phyloP scores from a whole-genome alignment of 257 asterid genomes.

The Capsicum chinense region DNA sequence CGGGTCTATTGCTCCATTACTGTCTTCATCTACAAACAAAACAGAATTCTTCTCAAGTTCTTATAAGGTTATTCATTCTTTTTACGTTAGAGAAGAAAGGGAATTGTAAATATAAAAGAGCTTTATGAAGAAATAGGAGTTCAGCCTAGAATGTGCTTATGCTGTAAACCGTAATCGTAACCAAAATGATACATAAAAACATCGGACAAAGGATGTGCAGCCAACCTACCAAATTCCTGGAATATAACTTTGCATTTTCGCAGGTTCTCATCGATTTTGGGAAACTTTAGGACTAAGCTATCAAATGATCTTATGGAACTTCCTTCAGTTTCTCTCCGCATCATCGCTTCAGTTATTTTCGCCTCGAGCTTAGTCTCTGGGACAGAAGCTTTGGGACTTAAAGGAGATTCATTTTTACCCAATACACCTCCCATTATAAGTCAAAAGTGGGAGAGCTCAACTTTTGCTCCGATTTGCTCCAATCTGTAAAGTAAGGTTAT shows the following conservation, averaged over 20 bases:
- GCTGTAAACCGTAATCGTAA: not conserved
- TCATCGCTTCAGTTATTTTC: slow-evolving; percentile 65
- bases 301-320: slow-evolving; percentile 68
- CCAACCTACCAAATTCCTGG: slow-evolving; percentile 66
- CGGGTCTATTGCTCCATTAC: slow-evolving; percentile 77
- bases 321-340: slow-evolving; percentile 71
- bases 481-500: not conserved
- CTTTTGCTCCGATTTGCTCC: not conserved
- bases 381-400: slow-evolving; percentile 34
- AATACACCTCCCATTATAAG: slow-evolving; percentile 70
- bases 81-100: not conserved
- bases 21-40: slow-evolving; percentile 63
- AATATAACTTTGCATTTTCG: slow-evolving; percentile 72
- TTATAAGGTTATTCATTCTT: not conserved
- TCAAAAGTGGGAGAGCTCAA: slow-evolving; percentile 16
- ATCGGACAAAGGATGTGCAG: not conserved
- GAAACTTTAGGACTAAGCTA: slow-evolving; percentile 76
- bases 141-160: not conserved
- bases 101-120: not conserved
- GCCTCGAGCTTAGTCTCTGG: slow-evolving; percentile 83
- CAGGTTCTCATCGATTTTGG: slow-evolving; percentile 79
- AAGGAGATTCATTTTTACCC: slow-evolving; percentile 59
- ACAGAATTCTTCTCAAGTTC: not conserved
- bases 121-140: not conserved
- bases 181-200: not conserved